Conservation (phyloP, 2,329 filamentous ascomycete genomes). For the Stachybotrys echinatus region DNA sequence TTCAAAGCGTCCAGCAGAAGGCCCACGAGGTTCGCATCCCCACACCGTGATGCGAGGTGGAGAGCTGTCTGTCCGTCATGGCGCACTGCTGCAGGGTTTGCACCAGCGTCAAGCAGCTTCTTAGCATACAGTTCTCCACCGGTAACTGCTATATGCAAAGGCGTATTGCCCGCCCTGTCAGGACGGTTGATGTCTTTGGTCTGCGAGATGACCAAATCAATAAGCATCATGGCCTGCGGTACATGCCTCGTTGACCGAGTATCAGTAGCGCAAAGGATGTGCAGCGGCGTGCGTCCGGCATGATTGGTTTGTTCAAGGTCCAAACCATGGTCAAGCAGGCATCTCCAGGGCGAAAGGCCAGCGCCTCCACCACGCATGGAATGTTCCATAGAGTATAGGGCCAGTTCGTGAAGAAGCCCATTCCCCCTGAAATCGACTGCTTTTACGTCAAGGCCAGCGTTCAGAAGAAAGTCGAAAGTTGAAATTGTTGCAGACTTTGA, state of each 20-base stretch:
- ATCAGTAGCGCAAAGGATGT: slow-evolving; percentile 12
- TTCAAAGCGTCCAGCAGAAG: slow-evolving; percentile 14
- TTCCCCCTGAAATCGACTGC: slow-evolving; percentile 14
- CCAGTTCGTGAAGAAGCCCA: slow-evolving; percentile 15
- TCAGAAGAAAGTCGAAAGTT: slow-evolving; percentile 6
- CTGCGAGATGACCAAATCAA: slow-evolving; percentile 11
- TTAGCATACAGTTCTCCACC: slow-evolving; percentile 13
- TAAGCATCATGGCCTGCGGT: no score
- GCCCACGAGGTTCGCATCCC: slow-evolving; percentile 27
- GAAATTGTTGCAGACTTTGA: neutral
- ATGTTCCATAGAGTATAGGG: no score
- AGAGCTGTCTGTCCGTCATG: slow-evolving; percentile 29
- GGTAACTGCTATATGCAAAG: slow-evolving; percentile 17
- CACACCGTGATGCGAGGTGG: slow-evolving; percentile 29
- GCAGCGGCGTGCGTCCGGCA: slow-evolving; percentile 14
- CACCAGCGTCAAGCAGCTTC: slow-evolving; percentile 28
- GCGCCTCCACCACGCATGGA: no score
- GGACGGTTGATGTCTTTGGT: neutral
- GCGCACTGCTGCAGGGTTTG: slow-evolving; percentile 23
- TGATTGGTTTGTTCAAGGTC: slow-evolving; percentile 11
- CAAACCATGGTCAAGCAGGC: slow-evolving; percentile 8
- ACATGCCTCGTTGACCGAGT: neutral
- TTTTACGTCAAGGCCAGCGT: slow-evolving; percentile 5
- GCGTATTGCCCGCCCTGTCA: slow-evolving; percentile 10
- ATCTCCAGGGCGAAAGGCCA: no score